These are phyloP conservation scores for Nakataea oryzae DNA, from an alignment of 2,329 filamentous ascomycete species.

Conservation along the genomic window DNA sequence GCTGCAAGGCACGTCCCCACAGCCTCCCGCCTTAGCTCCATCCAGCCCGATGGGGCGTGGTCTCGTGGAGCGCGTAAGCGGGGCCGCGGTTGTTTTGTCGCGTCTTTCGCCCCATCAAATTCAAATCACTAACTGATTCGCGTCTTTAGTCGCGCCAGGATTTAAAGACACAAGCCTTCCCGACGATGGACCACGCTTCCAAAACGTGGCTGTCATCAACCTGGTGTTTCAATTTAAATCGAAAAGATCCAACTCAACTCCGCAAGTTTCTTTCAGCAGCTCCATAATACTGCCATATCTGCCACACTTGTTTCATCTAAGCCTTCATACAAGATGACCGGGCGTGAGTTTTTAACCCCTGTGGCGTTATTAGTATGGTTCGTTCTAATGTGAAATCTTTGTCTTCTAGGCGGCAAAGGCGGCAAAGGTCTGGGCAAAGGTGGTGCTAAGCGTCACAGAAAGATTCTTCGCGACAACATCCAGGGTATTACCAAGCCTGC, in stretches of 20 bases:
- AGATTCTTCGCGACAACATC: constrained; percentile 99
- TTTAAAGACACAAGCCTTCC: constrained; percentile 10
- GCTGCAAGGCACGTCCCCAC: background rate
- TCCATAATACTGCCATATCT: background rate
- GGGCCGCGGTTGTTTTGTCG: background rate
- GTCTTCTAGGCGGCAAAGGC: constrained; percentile 68
- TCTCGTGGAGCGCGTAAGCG: background rate
- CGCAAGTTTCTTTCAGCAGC: background rate
- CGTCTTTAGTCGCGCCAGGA: constrained; percentile 5
- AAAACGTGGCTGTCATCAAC: no score
- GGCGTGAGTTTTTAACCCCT: constrained; percentile 26
- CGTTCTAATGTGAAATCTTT: background rate
- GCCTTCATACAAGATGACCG: constrained; percentile 23
- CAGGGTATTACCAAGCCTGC: constrained; percentile 98
- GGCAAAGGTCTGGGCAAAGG: constrained; percentile 98
- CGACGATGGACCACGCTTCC: constrained; percentile 4
- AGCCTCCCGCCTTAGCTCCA: background rate
- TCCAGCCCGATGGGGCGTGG: background rate
- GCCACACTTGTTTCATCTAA: background rate
- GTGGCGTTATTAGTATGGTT: no score
- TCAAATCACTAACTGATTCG: constrained; percentile 13
- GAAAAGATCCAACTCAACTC: no score
- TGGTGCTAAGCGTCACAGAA: constrained; percentile 96
- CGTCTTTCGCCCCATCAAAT: background rate
- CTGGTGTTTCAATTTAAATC: no score